Conservation (phyloP, 441 rosid species). For the Geranium incanum region DNA sequence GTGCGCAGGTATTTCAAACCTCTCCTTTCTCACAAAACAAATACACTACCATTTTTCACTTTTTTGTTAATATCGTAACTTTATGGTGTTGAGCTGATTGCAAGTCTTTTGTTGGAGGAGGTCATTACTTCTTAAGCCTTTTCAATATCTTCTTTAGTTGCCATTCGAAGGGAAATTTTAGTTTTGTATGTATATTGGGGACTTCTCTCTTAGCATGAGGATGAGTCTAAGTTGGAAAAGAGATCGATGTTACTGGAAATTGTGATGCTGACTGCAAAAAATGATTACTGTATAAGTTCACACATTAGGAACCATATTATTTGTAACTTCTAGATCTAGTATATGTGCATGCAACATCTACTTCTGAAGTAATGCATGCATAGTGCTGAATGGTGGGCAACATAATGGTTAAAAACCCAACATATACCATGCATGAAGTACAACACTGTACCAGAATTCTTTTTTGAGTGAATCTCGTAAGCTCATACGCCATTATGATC, state of each 20-base stretch:
- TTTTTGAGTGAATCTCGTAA: not conserved
- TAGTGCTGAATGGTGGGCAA: no score
- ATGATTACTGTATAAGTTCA: no score
- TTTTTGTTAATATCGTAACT: not conserved
- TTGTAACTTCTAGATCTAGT: no score
- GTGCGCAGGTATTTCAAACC: conserved; percentile 60
- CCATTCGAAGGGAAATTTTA: not conserved
- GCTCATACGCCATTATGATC: no score
- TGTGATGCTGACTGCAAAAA: not conserved
- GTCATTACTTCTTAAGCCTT: not conserved
- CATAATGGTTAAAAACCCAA: no score
- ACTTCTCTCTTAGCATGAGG: not conserved
- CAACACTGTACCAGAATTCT: not conserved
- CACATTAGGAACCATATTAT: no score
- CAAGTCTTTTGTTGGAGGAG: not conserved
- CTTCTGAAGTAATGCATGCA: no score
- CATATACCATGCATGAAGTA: no score
- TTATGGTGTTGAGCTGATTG: not conserved
- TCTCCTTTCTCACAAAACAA: conserved; percentile 1
- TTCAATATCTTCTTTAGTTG: not conserved
- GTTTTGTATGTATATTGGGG: not conserved
- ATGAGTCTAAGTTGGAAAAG: not conserved
- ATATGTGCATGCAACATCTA: no score
- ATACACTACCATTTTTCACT: not conserved
- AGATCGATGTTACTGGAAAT: not conserved